Percentiles rank a stretch among this genome's conserved stretches.
Conservation (phyloP, 208 protist genomes). For the Blastocrithidia nonstop region DNA sequence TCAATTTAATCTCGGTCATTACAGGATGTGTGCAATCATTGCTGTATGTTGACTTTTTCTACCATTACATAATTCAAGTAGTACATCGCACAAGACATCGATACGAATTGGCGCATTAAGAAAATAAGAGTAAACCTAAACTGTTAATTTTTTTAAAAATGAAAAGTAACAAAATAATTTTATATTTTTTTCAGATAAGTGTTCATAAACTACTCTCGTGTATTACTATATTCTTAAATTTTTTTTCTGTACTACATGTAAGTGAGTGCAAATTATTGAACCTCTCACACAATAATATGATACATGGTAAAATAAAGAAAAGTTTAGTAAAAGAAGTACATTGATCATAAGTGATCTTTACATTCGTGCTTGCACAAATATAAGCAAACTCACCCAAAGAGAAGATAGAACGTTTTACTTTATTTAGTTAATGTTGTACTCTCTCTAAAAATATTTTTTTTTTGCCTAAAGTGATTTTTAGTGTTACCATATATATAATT, state of each 20-base stretch:
- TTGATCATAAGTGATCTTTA: too few species aligned
- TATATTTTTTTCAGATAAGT: background rate
- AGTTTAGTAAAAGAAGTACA: too few species aligned
- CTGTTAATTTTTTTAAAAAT: too few species aligned
- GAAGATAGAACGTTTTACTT: slow-evolving; percentile 2
- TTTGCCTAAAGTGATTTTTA: slow-evolving; percentile 10
- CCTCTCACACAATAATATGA: too few species aligned
- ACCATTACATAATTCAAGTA: slow-evolving; percentile 87
- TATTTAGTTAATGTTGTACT: background rate
- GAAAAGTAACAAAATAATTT: background rate
- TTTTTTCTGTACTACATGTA: too few species aligned
- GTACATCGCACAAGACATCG: slow-evolving; percentile 53
- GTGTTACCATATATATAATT: slow-evolving; percentile 1
- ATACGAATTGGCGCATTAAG: slow-evolving; percentile 58
- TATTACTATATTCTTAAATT: background rate
- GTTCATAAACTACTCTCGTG: background rate
- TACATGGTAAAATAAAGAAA: too few species aligned
- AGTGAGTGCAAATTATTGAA: too few species aligned
- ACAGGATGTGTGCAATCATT: slow-evolving; percentile 84
- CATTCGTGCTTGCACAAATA: too few species aligned
- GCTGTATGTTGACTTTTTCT: slow-evolving; percentile 95
- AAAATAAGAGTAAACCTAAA: too few species aligned
- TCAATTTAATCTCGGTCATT: slow-evolving; percentile 64
- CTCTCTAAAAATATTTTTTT: slow-evolving; percentile 7
- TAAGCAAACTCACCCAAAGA: too few species aligned